Conservation (phyloP, 2,329 filamentous ascomycete genomes). For the Fusarium subtropicale region DNA sequence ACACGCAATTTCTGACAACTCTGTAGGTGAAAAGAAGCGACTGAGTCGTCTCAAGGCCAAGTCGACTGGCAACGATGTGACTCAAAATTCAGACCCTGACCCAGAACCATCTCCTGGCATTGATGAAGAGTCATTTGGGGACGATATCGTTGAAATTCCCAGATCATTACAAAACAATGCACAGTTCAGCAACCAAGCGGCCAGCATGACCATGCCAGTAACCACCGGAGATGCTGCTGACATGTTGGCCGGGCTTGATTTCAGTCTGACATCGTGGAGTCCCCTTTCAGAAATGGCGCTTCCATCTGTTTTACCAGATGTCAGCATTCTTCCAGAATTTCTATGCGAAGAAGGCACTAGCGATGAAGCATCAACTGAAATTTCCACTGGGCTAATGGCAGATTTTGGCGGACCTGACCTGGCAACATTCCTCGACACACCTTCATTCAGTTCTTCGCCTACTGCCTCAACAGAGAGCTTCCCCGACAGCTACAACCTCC, state of each 20-base stretch:
- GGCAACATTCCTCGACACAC: conserved; percentile 35
- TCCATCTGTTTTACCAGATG: conserved; percentile 32
- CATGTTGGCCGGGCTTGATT: conserved; percentile 39
- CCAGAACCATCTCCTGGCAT: background rate
- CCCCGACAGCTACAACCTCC: conserved; percentile 62
- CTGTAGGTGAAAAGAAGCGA: conserved; percentile 51
- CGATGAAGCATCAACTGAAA: background rate
- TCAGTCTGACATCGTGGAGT: conserved; percentile 43
- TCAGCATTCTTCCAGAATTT: conserved; percentile 18
- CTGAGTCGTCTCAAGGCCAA: conserved; percentile 45
- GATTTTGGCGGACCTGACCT: conserved; percentile 18
- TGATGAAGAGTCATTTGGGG: conserved; percentile 14
- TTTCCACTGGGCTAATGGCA: conserved; percentile 1
- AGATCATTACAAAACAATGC: background rate
- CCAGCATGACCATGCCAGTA: conserved; percentile 6
- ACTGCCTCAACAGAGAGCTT: conserved; percentile 46
- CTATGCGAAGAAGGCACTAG: conserved; percentile 19
- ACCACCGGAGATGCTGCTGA: conserved; percentile 25
- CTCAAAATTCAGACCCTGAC: conserved; percentile 2
- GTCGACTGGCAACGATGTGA: conserved; percentile 11
- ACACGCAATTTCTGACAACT: conserved; percentile 7
- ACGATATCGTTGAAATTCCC: conserved; percentile 13
- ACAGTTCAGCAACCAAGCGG: background rate
- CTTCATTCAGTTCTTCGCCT: conserved; percentile 36
- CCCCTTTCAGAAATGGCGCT: conserved; percentile 35